These are phyloP conservation scores for Lentinula raphanica DNA, from an alignment of 768 basidiomycete species.

Conservation along the genomic window DNA sequence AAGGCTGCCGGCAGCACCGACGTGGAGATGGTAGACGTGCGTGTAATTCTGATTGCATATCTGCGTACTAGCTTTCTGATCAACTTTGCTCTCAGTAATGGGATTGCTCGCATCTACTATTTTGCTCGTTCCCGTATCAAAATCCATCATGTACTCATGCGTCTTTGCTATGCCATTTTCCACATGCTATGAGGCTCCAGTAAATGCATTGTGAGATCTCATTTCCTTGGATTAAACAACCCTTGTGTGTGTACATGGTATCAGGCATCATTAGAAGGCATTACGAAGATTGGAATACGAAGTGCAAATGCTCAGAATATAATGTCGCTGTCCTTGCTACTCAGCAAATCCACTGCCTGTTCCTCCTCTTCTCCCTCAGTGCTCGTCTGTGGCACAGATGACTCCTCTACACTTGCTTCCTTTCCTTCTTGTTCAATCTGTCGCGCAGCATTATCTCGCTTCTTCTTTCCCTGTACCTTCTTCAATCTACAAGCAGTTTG, in stretches of 20 bases:
- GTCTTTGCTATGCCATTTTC: constrained; percentile 17
- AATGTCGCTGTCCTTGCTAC: constrained; percentile 86
- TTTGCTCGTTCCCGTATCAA: constrained; percentile 30
- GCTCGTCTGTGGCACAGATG: constrained; percentile 19
- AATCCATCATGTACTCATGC: constrained; percentile 44
- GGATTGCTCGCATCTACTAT: constrained; percentile 19
- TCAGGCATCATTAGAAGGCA: not conserved
- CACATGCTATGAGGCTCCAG: constrained; percentile 45
- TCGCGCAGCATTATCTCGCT: constrained; percentile 59
- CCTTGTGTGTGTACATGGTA: not conserved
- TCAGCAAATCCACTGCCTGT: constrained; percentile 59
- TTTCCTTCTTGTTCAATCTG: constrained; percentile 24
- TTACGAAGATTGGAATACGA: too few species aligned
- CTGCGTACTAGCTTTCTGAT: constrained; percentile 38
- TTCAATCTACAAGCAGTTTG: constrained; percentile 57
- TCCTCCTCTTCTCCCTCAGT: constrained; percentile 31
- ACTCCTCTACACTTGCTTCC: constrained; percentile 22
- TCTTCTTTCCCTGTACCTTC: constrained; percentile 98
- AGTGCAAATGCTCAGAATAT: constrained; percentile 60
- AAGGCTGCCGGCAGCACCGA: constrained; percentile 46
- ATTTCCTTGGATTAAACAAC: not conserved
- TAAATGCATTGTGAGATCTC: constrained; percentile 3
- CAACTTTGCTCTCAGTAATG: constrained; percentile 29
- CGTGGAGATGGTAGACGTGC: constrained; percentile 77
- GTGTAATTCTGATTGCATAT: constrained; percentile 71